A percentile compares a stretch with the other conserved stretches of the same genome.
These are phyloP conservation scores for Kandelia obovata DNA, from an alignment of 345 rosid genomes.

Conservation along the genomic window DNA sequence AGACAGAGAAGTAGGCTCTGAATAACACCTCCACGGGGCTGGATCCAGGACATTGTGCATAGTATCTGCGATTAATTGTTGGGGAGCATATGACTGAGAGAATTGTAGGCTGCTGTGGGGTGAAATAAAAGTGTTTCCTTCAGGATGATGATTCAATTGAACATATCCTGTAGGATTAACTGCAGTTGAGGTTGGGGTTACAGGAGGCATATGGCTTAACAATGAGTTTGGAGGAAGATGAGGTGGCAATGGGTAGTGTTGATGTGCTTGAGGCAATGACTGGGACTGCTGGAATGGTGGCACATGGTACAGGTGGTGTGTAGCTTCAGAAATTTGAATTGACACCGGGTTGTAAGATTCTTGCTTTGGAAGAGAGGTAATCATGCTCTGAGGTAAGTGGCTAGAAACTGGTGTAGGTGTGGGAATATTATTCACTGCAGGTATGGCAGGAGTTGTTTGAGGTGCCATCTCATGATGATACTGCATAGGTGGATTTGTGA, in stretches of 20 bases:
- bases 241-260: slow-evolving; percentile 17
- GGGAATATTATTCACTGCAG: slow-evolving; percentile 5
- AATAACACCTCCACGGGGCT: slow-evolving; percentile 18
- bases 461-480: slow-evolving; percentile 14
- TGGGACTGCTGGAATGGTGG: slow-evolving; percentile 23
- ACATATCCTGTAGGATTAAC: slow-evolving; percentile 19
- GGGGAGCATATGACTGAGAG: slow-evolving; percentile 15
- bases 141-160: slow-evolving; percentile 14
- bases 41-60: slow-evolving; percentile 23
- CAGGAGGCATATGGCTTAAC: slow-evolving; percentile 20
- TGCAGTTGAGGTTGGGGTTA: slow-evolving; percentile 18
- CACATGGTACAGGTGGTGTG: slow-evolving; percentile 17
- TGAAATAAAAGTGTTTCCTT: slow-evolving; percentile 23
- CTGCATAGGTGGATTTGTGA: slow-evolving; percentile 18
- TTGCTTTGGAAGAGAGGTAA: slow-evolving; percentile 18
- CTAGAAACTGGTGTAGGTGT: slow-evolving; percentile 19
- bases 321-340: slow-evolving; percentile 12
- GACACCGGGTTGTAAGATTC: slow-evolving; percentile 21
- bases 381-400: slow-evolving; percentile 16
- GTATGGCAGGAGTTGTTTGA: not conserved
- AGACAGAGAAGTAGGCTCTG: slow-evolving; percentile 21
- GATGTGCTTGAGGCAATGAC: slow-evolving; percentile 19
- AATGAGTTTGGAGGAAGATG: slow-evolving; percentile 10
- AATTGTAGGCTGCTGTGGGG: slow-evolving; percentile 19
- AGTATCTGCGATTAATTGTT: slow-evolving; percentile 16